Base-by-base conservation (phyloP, 1,284 basidiomycete genomes). In the Rhodotorula glutinis region DNA sequence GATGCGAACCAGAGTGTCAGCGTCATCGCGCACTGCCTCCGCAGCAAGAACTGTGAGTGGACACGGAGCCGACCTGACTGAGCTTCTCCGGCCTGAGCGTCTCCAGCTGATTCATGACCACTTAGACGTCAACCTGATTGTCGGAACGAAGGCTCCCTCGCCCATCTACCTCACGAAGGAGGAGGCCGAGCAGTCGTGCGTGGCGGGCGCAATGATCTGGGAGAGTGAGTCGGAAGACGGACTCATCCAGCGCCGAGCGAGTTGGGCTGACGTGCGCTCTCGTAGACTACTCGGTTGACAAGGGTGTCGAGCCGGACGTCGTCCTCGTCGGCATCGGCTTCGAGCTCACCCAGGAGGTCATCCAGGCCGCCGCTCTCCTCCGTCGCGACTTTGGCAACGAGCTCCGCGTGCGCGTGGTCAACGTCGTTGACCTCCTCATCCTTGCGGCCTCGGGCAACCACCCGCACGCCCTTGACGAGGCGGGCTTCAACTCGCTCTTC, bases 1-100 rank as follows among this genome's bases (percentile, higher is more conserved):
- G 92, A 94, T 76, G 88, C 88, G 44, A 93, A 94, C 79, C 89
- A 88, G 74, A 87, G 88, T 79, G 79, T 92, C 65, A 88, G 87
- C 52, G 81, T 80, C 29, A 83, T 92, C 65, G 85, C 88, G 7
- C 92, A 94, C 79, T 91, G 89, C 74, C 78, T 94, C 70, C 81
- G 87, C 56, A 86, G 89, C 40, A 90, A 88, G 81, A 88, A 91
- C 79, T 92, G 54, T 56, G 2, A 25, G 54, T 25, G n/a, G n/a
- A n/a, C n/a, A n/a, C n/a, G n/a, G n/a, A n/a, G n/a, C n/a, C n/a
- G n/a, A n/a, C n/a, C n/a, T n/a, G n/a, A n/a, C n/a, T n/a, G n/a
- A n/a, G n/a, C n/a, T n/a, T n/a, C n/a, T n/a, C n/a, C n/a, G n/a
- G n/a, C n/a, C n/a, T 17, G 14, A 11, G 17, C 11, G 41, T 43